Base-by-base conservation (phyloP, 192 early-diverging fungal species). In the Dissophora globulifera region DNA sequence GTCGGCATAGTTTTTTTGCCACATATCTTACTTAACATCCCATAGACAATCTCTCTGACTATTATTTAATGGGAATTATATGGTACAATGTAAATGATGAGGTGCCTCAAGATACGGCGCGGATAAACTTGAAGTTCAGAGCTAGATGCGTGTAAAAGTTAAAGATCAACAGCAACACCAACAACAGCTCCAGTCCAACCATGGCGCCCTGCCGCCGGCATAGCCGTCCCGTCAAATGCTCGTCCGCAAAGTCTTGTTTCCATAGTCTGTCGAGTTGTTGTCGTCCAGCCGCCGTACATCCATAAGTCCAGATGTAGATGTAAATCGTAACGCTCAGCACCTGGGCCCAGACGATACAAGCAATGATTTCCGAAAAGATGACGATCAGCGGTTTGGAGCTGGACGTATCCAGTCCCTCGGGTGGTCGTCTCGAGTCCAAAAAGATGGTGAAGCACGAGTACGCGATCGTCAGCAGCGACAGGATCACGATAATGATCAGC, bases 401-500 rank as follows among this genome's bases (percentile, higher is more conserved):
- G 13, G 72, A 67, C 10, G 63, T 54, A 22, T 76, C 72, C 4
- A 76, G 26, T 13, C 72, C 72, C 19, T 65, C 72, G 12, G 72
- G 72, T 1, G 72, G 63, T 23, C 72, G 62, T 20, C 72, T 40
- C 7, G 63, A 66, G 31, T 76, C 72, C 72, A 76, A 53, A 62
- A 76, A 76, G 31, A 76, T 76, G 43, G 63, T 76, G 51, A 76
- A 67, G 35, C 72, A 76, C 5, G 72, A 76, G 41, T 76, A 76
- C 8, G 64, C 63, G 29, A 76, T 67, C 0, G 72, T 76, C 52
- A 76, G 35, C 31, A 67, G 29, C 0, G 72, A 66, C 12, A 76
- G 42, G 5, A 67, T 53, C 3, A 67, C 41, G 17, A 58, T 76
- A 19, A 76, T 23, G 32, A 76, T 45, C 38, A 66, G 32, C 8